A percentile compares a stretch with the other conserved stretches of the same genome.
These are phyloP conservation scores for Macrophomina pseudophaseolina DNA, from an alignment of 2,329 filamentous ascomycete species.

Conservation along the genomic window DNA sequence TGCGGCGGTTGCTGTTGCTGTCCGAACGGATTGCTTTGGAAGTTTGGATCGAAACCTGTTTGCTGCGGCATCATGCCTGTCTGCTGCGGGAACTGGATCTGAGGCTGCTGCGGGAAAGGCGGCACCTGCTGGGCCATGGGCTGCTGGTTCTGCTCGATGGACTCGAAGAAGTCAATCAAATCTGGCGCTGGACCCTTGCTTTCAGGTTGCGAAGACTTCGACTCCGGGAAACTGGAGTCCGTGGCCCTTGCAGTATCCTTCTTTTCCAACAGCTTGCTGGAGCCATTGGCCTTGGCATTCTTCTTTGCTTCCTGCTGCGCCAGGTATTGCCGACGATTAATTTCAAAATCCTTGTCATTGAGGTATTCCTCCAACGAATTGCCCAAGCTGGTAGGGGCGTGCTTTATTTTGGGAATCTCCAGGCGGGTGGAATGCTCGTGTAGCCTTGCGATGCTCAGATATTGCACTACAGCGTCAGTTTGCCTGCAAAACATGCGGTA, in stretches of 20 bases:
- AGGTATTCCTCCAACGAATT: constrained; percentile 93
- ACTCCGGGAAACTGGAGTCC: constrained; percentile 24
- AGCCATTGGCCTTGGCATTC: constrained; percentile 49
- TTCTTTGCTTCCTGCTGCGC: constrained; percentile 80
- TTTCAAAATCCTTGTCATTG: constrained; percentile 91
- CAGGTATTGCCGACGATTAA: constrained; percentile 89
- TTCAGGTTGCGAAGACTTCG: constrained; percentile 45
- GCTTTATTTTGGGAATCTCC: constrained; percentile 95
- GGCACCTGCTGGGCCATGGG: constrained; percentile 50
- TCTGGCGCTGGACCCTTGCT: constrained; percentile 72
- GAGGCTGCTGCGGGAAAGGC: constrained; percentile 34
- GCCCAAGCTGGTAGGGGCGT: constrained; percentile 90
- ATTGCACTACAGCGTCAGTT: constrained; percentile 91
- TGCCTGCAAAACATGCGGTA: constrained; percentile 92
- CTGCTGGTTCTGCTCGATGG: constrained; percentile 87
- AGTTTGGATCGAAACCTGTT: constrained; percentile 30
- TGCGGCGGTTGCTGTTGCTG: constrained; percentile 43
- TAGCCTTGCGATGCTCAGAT: constrained; percentile 82
- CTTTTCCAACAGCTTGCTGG: constrained; percentile 45
- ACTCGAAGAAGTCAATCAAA: constrained; percentile 89
- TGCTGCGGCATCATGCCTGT: constrained; percentile 28
- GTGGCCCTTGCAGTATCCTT: constrained; percentile 32
- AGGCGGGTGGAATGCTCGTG: constrained; percentile 91
- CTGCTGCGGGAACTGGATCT: constrained; percentile 37
- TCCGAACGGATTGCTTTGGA: constrained; percentile 46